Base-by-base conservation (phyloP, 345 rosid genomes). In the Brassica nigra region DNA sequence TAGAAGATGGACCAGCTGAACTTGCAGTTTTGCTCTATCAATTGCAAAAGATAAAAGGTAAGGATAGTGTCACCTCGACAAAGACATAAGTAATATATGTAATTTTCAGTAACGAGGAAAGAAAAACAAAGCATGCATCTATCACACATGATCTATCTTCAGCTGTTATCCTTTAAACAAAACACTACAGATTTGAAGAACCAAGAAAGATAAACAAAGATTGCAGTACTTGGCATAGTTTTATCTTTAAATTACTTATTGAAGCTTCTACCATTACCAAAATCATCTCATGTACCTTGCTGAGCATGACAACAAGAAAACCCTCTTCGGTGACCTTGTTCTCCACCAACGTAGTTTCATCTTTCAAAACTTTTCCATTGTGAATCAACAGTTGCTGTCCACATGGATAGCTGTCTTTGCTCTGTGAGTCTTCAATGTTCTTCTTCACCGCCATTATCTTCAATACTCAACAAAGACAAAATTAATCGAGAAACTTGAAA, bases 261-360 rank as follows among this genome's bases (percentile, higher is more conserved):
- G 18, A 18, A 18, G 18, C 18, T 18, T 18, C 18, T 18, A 18
- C 18, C 18, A 18, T 18, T 18, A 18, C 27, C 27, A 23, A 23
- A 23, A 23, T 23, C 27, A 23, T 23, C 27, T 23, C 27, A 23
- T 23, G 27, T 23, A 91, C 97, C 97, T 95, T 96, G 88, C 98
- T 96, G 68, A 96, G 99, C 99, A 96, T 96, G 72, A 96, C 99
- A 37, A 96, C 99, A 16, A 96, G 92, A 79, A 96, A 96, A 20
- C 98, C 99, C 82, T 93, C 97, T 70, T 96, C 99, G n/a, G n/a
- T 74, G 61, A 96, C 98, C 62, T 93, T 90, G 62, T 90, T 95
- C 33, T 91, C 95, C 2, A 86, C 87, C 62, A 95, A 80, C 2
- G 93, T 90, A 58, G 97, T 95, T 84, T 95, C 99, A 61, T 96